Evolutionary conservation across 805 yeast genomes (phyloP).

Genomic region (Debaryomyces prosopidis): DNA sequence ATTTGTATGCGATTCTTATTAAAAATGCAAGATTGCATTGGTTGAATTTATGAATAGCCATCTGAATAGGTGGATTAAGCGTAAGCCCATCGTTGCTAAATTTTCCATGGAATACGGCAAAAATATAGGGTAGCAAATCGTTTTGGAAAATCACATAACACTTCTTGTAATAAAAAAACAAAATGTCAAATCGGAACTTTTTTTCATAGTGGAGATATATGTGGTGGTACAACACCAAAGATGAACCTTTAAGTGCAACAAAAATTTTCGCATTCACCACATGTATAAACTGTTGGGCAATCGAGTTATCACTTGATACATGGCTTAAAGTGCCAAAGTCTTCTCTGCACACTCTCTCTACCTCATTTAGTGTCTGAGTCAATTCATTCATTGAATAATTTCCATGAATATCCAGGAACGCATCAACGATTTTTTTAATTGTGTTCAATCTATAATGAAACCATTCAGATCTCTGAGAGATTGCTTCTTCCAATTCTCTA

Average conservation of each 20-base stretch:
- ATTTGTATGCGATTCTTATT: slow-evolving; percentile 2
- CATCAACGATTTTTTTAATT: slow-evolving; percentile 11
- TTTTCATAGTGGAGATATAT: slow-evolving; percentile 36
- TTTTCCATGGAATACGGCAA: slow-evolving; percentile 17
- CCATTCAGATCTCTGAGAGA: slow-evolving; percentile 9
- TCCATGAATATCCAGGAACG: slow-evolving; percentile 14
- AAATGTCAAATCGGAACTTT: slow-evolving; percentile 24
- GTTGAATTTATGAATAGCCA: slow-evolving; percentile 37
- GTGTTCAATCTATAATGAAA: slow-evolving; percentile 8
- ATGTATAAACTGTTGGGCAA: slow-evolving; percentile 1
- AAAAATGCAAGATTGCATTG: slow-evolving; percentile 17
- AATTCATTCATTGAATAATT: slow-evolving; percentile 10
- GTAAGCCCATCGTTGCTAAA: slow-evolving; percentile 20
- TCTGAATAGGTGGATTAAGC: slow-evolving; percentile 33
- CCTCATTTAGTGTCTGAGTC: slow-evolving; percentile 5
- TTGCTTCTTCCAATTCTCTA: slow-evolving; percentile 12
- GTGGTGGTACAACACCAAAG: slow-evolving; percentile 27
- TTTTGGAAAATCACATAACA: slow-evolving; percentile 18
- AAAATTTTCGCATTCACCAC: slow-evolving; percentile 11
- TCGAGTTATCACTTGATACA: slow-evolving; percentile 1
- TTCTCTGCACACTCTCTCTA: slow-evolving; percentile 8
- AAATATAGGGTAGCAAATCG: slow-evolving; percentile 26
- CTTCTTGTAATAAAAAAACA: slow-evolving; percentile 32
- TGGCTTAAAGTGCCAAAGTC: slow-evolving; percentile 1
- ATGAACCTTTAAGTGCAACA: slow-evolving; percentile 11